These are phyloP conservation scores for Antonospora locustae DNA, from an alignment of 371 early-diverging fungal genomes.

Conservation along the genomic window DNA sequence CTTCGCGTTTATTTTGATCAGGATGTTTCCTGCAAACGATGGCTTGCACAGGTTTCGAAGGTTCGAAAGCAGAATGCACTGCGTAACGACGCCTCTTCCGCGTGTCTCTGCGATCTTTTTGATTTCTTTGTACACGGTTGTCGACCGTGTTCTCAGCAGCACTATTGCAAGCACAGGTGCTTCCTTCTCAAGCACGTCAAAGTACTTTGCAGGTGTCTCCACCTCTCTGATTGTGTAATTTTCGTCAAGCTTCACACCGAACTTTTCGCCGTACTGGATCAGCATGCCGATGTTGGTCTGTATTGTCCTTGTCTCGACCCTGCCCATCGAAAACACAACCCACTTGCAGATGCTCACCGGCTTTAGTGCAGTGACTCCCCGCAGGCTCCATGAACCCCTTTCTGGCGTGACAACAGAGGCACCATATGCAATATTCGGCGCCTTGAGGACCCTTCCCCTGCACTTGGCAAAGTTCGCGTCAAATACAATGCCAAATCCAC, in stretches of 20 bases:
- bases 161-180: slow-evolving; percentile 20
- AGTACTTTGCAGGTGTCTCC: background rate
- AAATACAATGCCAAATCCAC: slow-evolving; percentile 22
- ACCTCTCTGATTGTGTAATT: background rate
- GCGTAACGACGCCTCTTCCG: slow-evolving; percentile 66
- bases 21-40: slow-evolving; percentile 63
- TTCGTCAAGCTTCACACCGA: background rate
- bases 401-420: background rate
- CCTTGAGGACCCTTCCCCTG: slow-evolving; percentile 17
- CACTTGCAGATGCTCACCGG: slow-evolving; percentile 16
- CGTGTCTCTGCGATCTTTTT: slow-evolving; percentile 78
- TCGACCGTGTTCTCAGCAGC: slow-evolving; percentile 21
- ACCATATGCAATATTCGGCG: slow-evolving; percentile 29
- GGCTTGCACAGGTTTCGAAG: slow-evolving; percentile 58
- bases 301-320: background rate
- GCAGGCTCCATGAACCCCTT: slow-evolving; percentile 39
- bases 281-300: background rate
- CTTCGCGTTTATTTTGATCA: slow-evolving; percentile 72
- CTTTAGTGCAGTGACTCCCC: slow-evolving; percentile 16
- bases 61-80: slow-evolving; percentile 71
- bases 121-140: slow-evolving; percentile 65
- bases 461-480: slow-evolving; percentile 19
- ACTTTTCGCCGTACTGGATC: background rate
- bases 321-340: slow-evolving; percentile 5
- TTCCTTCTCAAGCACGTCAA: background rate